phyloP scores from a whole-genome alignment of 2,329 filamentous ascomycete species.

The Hypoxylon sp. region DNA sequence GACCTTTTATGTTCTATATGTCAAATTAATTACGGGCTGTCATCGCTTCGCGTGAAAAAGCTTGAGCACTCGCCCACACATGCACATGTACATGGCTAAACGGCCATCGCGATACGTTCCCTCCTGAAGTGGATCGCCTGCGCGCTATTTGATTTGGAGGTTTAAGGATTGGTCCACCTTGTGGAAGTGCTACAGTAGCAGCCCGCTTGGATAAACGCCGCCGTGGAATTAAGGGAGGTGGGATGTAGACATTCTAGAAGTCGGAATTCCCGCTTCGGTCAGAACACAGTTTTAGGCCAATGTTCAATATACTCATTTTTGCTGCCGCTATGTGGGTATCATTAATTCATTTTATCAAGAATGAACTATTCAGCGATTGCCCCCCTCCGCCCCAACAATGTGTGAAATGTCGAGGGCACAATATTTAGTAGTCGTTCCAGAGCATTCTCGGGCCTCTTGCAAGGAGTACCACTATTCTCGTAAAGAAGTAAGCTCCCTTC shows the following conservation, averaged over 20 bases:
- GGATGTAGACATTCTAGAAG: slow-evolving; percentile 6
- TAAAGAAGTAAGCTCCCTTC: no score
- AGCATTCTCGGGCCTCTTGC: slow-evolving; percentile 4
- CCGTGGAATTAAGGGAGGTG: slow-evolving; percentile 5
- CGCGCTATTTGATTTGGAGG: slow-evolving; percentile 17
- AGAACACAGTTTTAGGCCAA: slow-evolving; percentile 4
- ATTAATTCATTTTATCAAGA: slow-evolving; percentile 5
- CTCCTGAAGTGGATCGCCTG: slow-evolving; percentile 10
- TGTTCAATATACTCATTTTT: neutral
- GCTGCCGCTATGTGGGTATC: no score
- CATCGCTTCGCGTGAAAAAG: slow-evolving; percentile 21
- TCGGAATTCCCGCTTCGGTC: neutral
- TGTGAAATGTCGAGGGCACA: slow-evolving; percentile 3
- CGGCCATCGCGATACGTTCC: slow-evolving; percentile 16
- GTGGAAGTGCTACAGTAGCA: slow-evolving; percentile 28
- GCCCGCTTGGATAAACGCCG: slow-evolving; percentile 33
- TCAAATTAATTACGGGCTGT: slow-evolving; percentile 17
- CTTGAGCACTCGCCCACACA: slow-evolving; percentile 14
- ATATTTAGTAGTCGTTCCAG: slow-evolving; percentile 9
- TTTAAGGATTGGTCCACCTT: slow-evolving; percentile 5
- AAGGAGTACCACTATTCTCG: no score
- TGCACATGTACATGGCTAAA: slow-evolving; percentile 31
- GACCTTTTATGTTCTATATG: slow-evolving; percentile 2
- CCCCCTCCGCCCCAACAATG: no score
- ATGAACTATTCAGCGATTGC: slow-evolving; percentile 2